Conservation (phyloP, 2,329 filamentous ascomycete species). For the Verticillium zaregamsianum region DNA sequence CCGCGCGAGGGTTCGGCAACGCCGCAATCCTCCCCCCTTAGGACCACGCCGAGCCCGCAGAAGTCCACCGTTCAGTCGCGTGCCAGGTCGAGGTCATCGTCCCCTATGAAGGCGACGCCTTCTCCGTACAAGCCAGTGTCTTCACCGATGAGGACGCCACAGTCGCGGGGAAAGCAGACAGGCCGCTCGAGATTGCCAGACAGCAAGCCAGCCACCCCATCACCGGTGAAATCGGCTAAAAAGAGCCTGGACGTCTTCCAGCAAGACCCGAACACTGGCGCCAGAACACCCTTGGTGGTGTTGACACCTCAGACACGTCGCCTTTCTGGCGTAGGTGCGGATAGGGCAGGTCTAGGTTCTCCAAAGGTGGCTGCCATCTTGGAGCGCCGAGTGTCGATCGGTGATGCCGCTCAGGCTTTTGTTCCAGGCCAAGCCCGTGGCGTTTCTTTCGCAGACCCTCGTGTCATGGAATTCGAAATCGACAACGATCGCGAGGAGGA, state of each 20-base stretch:
- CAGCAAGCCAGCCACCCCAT: slow-evolving; percentile 25
- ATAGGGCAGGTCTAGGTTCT: slow-evolving; percentile 69
- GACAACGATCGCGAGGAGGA: slow-evolving; percentile 60
- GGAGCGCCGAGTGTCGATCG: slow-evolving; percentile 67
- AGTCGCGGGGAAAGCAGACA: slow-evolving; percentile 8
- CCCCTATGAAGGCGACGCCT: background rate
- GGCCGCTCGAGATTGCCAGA: slow-evolving; percentile 11
- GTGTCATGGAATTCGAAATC: slow-evolving; percentile 57
- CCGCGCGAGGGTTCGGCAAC: slow-evolving; percentile 36
- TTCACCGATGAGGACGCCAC: slow-evolving; percentile 20
- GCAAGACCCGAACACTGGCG: slow-evolving; percentile 47
- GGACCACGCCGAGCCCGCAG: background rate
- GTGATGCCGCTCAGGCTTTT: slow-evolving; percentile 61
- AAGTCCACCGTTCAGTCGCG: slow-evolving; percentile 9
- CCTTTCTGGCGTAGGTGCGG: slow-evolving; percentile 65
- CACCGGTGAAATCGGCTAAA: slow-evolving; percentile 16
- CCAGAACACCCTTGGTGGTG: slow-evolving; percentile 58
- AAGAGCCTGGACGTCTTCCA: slow-evolving; percentile 40
- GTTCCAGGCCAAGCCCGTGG: slow-evolving; percentile 44
- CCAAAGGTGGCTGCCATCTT: slow-evolving; percentile 69
- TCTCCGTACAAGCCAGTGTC: background rate
- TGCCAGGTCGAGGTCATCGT: background rate
- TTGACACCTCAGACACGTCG: slow-evolving; percentile 57
- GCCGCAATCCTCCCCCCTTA: slow-evolving; percentile 21
- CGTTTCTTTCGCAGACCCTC: slow-evolving; percentile 64